Percentiles rank a stretch among this genome's conserved stretches.
Evolutionary conservation across 768 basidiomycete species (phyloP).

Genomic region (Tulasnella sp.): DNA sequence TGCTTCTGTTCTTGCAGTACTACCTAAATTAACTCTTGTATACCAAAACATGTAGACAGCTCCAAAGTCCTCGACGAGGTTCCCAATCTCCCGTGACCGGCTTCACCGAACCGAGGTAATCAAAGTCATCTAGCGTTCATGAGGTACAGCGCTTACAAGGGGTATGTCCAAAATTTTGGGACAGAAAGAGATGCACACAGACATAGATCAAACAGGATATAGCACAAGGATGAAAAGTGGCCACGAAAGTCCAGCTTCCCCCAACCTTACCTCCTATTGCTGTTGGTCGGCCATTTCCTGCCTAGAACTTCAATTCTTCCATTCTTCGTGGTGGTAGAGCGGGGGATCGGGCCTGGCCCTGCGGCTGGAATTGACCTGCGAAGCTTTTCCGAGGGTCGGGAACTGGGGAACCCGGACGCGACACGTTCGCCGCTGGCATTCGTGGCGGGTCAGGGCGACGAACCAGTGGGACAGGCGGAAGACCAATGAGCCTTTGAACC

Average conservation of each 20-base stretch:
- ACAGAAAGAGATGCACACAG: background rate
- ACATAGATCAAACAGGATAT: background rate
- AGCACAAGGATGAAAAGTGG: background rate
- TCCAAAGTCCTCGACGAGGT: background rate
- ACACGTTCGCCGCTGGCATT: background rate
- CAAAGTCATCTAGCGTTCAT: background rate
- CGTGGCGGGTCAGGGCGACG: background rate
- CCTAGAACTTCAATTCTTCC: background rate
- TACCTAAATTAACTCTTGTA: no score
- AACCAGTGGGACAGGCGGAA: constrained; percentile 44
- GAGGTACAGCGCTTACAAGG: background rate
- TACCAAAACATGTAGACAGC: background rate
- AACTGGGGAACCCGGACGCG: background rate
- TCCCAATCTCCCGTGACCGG: background rate
- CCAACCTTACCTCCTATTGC: background rate
- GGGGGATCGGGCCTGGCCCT: background rate
- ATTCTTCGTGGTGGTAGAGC: background rate
- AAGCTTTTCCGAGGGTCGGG: background rate
- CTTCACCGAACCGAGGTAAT: background rate
- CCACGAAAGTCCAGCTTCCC: background rate
- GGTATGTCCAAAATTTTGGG: background rate
- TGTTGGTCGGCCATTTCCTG: background rate
- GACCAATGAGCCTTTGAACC: constrained; percentile 63
- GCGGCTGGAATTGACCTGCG: background rate
- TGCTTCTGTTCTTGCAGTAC: no score